A percentile compares a stretch with the other conserved stretches of the same genome.
These are phyloP conservation scores for Castanea sativa DNA, from an alignment of 306 rosid species.

Conservation along the genomic window DNA sequence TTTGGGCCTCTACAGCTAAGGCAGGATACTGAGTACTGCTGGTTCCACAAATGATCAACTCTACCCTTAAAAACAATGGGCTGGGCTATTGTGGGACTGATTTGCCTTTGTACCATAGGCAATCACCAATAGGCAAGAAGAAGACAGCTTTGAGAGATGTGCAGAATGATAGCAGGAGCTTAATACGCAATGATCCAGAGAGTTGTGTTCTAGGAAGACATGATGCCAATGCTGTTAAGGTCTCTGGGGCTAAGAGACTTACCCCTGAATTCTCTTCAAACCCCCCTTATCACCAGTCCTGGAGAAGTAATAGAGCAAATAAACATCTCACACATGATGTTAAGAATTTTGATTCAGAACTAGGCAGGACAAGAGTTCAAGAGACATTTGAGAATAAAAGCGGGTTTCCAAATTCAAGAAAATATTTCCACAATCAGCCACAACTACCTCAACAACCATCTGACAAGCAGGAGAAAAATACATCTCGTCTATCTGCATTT, in stretches of 20 bases:
- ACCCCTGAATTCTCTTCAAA: slow-evolving; percentile 22
- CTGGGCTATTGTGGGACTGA: slow-evolving; percentile 13
- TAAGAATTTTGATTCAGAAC: slow-evolving; percentile 16
- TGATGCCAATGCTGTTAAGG: slow-evolving; percentile 13
- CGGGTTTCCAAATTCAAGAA: slow-evolving; percentile 4
- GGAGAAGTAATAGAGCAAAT: slow-evolving; percentile 19
- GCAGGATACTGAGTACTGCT: slow-evolving; percentile 2
- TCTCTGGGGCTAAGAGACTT: slow-evolving; percentile 31
- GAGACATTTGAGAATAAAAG: background rate
- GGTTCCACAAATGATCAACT: slow-evolving; percentile 20
- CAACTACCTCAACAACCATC: slow-evolving; percentile 8
- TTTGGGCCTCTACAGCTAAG: background rate
- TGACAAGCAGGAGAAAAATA: slow-evolving; percentile 16
- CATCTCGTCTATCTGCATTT: slow-evolving; percentile 21
- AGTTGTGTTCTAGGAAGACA: slow-evolving; percentile 18
- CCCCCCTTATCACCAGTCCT: slow-evolving; percentile 18
- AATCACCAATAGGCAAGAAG: slow-evolving; percentile 30
- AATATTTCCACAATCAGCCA: background rate
- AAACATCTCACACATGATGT: slow-evolving; percentile 12
- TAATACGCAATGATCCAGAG: slow-evolving; percentile 10
- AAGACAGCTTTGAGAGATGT: slow-evolving; percentile 37
- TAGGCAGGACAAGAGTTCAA: slow-evolving; percentile 23
- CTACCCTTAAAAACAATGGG: slow-evolving; percentile 9
- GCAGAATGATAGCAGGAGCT: slow-evolving; percentile 35
- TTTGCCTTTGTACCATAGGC: slow-evolving; percentile 26